Evolutionary conservation across 306 rosid species (phyloP).

Genomic region (Quercus dentata): DNA sequence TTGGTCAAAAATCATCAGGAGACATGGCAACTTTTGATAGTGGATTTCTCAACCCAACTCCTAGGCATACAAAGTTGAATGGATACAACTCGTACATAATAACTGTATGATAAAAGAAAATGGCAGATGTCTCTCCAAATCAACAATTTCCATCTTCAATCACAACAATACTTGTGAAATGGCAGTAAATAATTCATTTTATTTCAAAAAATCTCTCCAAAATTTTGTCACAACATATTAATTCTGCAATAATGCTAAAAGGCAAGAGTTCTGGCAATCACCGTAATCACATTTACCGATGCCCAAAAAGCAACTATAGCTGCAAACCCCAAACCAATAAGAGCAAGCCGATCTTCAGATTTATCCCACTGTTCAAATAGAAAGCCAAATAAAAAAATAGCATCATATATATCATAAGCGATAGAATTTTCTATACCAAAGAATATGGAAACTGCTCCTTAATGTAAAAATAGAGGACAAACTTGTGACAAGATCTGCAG

Average conservation of each 20-base stretch:
- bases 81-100: not conserved
- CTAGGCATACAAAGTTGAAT: not conserved
- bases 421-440: not conserved
- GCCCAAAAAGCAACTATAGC: conserved; percentile 70
- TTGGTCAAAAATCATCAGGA: not conserved
- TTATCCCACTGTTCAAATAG: conserved; percentile 60
- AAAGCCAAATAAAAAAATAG: conserved; percentile 15
- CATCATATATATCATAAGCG: not conserved
- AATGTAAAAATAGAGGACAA: not conserved
- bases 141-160: not conserved
- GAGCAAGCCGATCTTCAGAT: conserved; percentile 68
- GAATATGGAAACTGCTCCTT: not conserved
- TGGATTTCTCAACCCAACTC: not conserved
- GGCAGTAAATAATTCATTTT: not conserved
- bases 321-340: conserved; percentile 80
- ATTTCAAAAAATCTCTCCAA: not conserved
- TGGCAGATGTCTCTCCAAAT: not conserved
- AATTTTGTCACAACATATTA: not conserved
- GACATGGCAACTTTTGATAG: not conserved
- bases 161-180: not conserved
- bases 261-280: conserved; percentile 27
- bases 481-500: not conserved
- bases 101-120: not conserved
- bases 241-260: not conserved
- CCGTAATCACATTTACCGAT: conserved; percentile 54